These are phyloP conservation scores for Escallonia herrerae DNA, from an alignment of 129 eudicot species.

Conservation along the genomic window DNA sequence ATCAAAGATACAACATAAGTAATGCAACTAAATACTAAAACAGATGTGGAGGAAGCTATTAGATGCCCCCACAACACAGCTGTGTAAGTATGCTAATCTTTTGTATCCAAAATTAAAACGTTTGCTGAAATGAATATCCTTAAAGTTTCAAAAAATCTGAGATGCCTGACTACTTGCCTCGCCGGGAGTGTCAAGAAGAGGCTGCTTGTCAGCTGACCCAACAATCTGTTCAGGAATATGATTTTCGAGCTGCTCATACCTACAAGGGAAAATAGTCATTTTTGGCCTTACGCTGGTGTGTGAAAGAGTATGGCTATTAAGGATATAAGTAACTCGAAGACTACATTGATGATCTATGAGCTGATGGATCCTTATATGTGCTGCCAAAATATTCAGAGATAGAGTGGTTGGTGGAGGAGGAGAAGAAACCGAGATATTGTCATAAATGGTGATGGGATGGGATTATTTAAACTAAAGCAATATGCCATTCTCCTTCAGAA, in stretches of 20 bases:
- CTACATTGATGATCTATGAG: background rate
- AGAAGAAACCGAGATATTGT: background rate
- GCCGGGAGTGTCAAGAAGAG: constrained; percentile 96
- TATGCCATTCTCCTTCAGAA: too few species aligned
- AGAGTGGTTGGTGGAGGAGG: background rate
- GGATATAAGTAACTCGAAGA: background rate
- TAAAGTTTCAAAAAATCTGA: background rate
- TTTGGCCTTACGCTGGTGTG: background rate
- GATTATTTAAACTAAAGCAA: too few species aligned
- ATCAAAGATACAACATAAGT: background rate
- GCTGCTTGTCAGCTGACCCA: constrained; percentile 74
- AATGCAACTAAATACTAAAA: background rate
- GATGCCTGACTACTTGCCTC: constrained; percentile 38
- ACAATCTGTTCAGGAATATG: constrained; percentile 50
- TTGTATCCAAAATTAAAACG: background rate
- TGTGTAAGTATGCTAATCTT: too few species aligned
- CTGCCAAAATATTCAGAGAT: background rate
- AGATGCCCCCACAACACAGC: too few species aligned
- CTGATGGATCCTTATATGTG: background rate
- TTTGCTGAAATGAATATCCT: background rate
- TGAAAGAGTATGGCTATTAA: background rate
- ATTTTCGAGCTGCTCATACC: constrained; percentile 61
- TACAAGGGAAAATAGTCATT: constrained; percentile 15
- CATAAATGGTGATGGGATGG: background rate
- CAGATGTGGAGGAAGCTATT: too few species aligned